Evolutionary conservation across 306 rosid species (phyloP).

Genomic region (Gillenia trifoliata): DNA sequence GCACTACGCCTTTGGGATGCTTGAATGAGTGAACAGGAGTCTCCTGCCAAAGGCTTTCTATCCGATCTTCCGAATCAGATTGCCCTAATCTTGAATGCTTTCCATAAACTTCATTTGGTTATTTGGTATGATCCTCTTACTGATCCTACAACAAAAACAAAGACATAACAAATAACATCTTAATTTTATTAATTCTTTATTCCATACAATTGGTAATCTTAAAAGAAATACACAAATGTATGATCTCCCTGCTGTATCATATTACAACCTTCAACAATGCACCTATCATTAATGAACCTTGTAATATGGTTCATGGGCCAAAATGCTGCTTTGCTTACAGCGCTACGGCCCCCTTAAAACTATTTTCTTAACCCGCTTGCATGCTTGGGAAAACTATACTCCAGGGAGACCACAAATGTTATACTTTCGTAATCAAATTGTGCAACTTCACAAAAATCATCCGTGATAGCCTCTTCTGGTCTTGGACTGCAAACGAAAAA

Average conservation of each 20-base stretch:
- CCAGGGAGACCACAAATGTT: slow-evolving; percentile 17
- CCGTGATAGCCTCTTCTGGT: slow-evolving; percentile 78
- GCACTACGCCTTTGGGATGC: too few species aligned
- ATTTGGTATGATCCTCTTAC: too few species aligned
- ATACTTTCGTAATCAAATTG: slow-evolving; percentile 49
- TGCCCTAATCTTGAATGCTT: too few species aligned
- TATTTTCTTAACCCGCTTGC: neutral
- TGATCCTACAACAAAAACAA: too few species aligned
- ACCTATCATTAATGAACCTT: neutral
- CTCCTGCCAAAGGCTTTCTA: too few species aligned
- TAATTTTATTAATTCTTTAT: too few species aligned
- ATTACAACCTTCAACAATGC: neutral
- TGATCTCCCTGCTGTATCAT: neutral
- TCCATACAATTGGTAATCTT: too few species aligned
- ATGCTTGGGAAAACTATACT: neutral
- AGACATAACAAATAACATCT: too few species aligned
- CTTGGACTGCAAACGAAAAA: slow-evolving; percentile 55
- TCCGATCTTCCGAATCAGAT: too few species aligned
- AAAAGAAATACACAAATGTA: too few species aligned
- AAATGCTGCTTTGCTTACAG: neutral
- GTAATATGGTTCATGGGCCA: neutral
- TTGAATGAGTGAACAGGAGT: too few species aligned
- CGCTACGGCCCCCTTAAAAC: neutral
- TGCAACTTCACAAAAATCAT: slow-evolving; percentile 78
- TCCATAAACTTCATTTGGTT: too few species aligned